Percentiles rank a stretch among this genome's conserved stretches.
phyloP scores from a whole-genome alignment of 2,329 filamentous ascomycete genomes.

The Alternaria metachromatica region DNA sequence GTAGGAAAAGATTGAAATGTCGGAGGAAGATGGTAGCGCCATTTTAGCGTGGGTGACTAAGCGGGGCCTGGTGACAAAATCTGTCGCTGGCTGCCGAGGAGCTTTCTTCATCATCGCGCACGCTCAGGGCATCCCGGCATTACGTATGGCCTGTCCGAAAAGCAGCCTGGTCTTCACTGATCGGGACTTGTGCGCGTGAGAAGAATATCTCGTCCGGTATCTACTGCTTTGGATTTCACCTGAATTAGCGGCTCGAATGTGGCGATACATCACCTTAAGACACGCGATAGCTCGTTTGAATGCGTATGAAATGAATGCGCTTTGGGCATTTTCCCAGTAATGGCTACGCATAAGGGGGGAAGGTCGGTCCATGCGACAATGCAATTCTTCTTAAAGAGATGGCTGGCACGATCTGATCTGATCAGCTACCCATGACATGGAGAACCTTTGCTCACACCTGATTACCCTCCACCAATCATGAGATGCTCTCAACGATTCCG shows the following conservation, averaged over 20 bases:
- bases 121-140: constrained; percentile 41
- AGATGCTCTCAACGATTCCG: neutral
- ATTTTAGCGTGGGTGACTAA: constrained; percentile 43
- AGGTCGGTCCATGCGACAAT: neutral
- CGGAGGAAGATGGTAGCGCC: constrained; percentile 29
- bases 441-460: neutral
- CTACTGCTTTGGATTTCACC: constrained; percentile 58
- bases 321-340: neutral
- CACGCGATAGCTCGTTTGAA: neutral
- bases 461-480: neutral
- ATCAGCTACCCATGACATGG: neutral
- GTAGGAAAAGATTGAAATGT: constrained; percentile 22
- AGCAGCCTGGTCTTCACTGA: constrained; percentile 55
- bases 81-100: constrained; percentile 13
- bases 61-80: constrained; percentile 32
- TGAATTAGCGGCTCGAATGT: constrained; percentile 60
- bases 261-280: constrained; percentile 51
- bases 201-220: constrained; percentile 57
- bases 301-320: neutral
- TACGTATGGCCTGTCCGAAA: constrained; percentile 44
- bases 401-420: neutral
- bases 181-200: constrained; percentile 51
- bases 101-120: constrained; percentile 42
- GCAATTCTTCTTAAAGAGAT: neutral
- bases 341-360: too few species aligned